Conservation (phyloP, 176 grass and related monocot genomes). For the Cenchrus fungigraminus region DNA sequence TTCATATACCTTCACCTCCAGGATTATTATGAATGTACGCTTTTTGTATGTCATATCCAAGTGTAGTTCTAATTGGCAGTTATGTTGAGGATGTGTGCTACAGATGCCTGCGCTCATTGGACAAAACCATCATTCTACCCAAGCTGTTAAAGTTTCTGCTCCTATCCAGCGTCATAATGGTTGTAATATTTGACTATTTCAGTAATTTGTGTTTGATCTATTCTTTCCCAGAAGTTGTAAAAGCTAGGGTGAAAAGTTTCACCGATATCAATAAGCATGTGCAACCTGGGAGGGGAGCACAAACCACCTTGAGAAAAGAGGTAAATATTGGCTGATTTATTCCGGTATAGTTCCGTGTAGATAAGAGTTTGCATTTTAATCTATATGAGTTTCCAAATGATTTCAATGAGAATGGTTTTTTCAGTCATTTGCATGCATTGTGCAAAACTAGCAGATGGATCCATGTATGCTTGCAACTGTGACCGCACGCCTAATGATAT, state of each 20-base stretch:
- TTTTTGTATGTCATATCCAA: too few species aligned
- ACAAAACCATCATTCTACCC: constrained; percentile 44
- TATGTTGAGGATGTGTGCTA: constrained; percentile 44
- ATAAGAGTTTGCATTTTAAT: constrained; percentile 7
- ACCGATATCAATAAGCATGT: constrained; percentile 41
- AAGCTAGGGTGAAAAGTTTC: constrained; percentile 31
- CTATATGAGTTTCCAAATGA: background rate
- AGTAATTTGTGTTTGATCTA: constrained; percentile 33
- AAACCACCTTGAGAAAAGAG: constrained; percentile 79
- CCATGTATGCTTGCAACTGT: too few species aligned
- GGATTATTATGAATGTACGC: too few species aligned
- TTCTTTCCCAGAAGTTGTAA: constrained; percentile 59
- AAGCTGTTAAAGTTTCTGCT: constrained; percentile 39
- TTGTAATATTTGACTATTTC: background rate
- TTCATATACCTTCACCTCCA: too few species aligned
- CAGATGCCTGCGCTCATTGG: constrained; percentile 48
- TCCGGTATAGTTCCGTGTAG: background rate
- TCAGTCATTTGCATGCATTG: too few species aligned
- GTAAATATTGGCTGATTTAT: constrained; percentile 41
- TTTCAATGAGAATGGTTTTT: too few species aligned
- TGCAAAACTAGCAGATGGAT: too few species aligned
- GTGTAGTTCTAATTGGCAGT: too few species aligned
- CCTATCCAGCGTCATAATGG: background rate
- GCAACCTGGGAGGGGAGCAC: constrained; percentile 47
- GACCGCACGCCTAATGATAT: background rate